Evolutionary conservation across 139 green algal species (phyloP), one percentile per base, ranked within the genome.

Genomic region (Tetradesmus obliquus): DNA sequence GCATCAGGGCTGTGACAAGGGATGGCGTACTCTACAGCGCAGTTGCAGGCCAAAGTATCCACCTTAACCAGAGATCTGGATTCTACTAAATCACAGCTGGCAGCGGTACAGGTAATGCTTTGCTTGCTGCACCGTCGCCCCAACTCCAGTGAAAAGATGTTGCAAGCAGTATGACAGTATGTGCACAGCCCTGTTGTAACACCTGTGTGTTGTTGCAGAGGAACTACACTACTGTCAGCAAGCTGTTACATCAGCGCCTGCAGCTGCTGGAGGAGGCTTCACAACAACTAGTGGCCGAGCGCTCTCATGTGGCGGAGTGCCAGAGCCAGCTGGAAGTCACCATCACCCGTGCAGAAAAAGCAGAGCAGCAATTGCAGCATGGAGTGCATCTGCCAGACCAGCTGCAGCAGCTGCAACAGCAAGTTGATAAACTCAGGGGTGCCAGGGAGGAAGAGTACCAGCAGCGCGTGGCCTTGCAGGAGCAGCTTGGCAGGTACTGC

Each of bases 21-120:
- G 8, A 71, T 51, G 13, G 20, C 24, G 9, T 74, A 74, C 54
- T 55, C 82, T 8, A 71, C 54, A 17, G 19, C 5, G 7, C 82
- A 87, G 55, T 55, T 87, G 54, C 82, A 87, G 20, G 5, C 20
- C 54, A 87, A 19, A 55, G 55, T 87, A 8, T 74, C 24, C 54
- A 51, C 55, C 82, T 32, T 87, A 9, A 32, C 74, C n/a, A 82
- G 74, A 55, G 84, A 88, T 12, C 58, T 88, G 84, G 22, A 88
- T 32, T 45, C 62, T 58, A 76, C 71, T 7, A 55, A 72, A 6
- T 5, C 32, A 20, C 84, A 88, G n/a, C n/a, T 88, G 32, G 55
- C 53, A 55, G 84, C 84, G 7, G 84, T 88, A 10, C 84, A 76
- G 66, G 66, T 76, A 76, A 45, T 45, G 32, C 32, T 45, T 45